Evolutionary conservation across 1,284 basidiomycete genomes (phyloP).

Genomic region (Pascua guehoae): DNA sequence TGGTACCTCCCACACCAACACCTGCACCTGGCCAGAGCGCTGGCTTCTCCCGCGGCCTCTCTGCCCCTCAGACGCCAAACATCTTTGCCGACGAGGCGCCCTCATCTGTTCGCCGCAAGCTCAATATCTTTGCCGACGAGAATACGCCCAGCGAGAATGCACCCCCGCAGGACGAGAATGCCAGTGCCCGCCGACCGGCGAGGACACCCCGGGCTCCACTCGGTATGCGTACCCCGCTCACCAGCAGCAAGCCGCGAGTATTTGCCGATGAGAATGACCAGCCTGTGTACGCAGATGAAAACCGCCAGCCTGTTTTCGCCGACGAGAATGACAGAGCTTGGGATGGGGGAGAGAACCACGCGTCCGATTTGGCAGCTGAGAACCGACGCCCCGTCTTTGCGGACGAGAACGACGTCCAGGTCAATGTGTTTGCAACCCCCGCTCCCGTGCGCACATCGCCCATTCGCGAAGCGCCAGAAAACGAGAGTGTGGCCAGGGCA

Average conservation of each 20-base stretch:
- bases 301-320: slow-evolving; percentile 24
- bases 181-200: too few species aligned
- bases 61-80: slow-evolving; percentile 6
- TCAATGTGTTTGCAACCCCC: too few species aligned
- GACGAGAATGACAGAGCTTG: slow-evolving; percentile 24
- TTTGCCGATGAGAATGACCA: slow-evolving; percentile 19
- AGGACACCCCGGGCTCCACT: slow-evolving; percentile 36
- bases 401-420: too few species aligned
- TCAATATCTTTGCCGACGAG: slow-evolving; percentile 26
- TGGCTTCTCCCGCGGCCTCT: not conserved
- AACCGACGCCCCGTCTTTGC: too few species aligned
- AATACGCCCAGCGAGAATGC: slow-evolving; percentile 9
- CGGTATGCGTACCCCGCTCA: slow-evolving; percentile 24
- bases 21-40: slow-evolving; percentile 25
- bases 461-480: slow-evolving; percentile 27
- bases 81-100: slow-evolving; percentile 8
- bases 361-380: too few species aligned
- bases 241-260: slow-evolving; percentile 26
- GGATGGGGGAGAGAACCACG: too few species aligned
- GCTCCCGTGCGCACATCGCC: too few species aligned
- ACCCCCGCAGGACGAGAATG: slow-evolving; percentile 20
- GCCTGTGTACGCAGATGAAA: too few species aligned
- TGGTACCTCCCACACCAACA: slow-evolving; percentile 50
- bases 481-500: slow-evolving; percentile 11
- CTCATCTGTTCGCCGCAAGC: not conserved